Conservation (phyloP, 805 yeast species). For the Cyberlindnera xishuangbannaensis region DNA sequence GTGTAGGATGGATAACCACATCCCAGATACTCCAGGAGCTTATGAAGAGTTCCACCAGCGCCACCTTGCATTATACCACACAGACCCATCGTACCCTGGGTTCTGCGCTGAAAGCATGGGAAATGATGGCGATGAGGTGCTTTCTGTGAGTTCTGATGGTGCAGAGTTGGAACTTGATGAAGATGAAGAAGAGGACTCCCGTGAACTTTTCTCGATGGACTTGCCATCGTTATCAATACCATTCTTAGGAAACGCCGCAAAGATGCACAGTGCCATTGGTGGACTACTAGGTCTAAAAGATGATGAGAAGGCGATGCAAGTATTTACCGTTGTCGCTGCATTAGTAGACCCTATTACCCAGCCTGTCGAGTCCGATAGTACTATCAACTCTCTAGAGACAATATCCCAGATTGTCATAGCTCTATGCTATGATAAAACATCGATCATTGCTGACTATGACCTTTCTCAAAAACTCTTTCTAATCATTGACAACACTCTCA, state of each 20-base stretch:
- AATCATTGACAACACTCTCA: conserved; percentile 34
- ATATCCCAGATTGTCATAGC: conserved; percentile 43
- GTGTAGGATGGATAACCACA: no score
- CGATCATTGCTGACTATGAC: conserved; percentile 30
- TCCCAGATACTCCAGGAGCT: no score
- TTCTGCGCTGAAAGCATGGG: conserved; percentile 3
- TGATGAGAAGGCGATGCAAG: conserved; percentile 8
- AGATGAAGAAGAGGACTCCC: conserved; percentile 14
- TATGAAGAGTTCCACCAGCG: conserved; percentile 5
- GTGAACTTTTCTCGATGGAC: conserved; percentile 27
- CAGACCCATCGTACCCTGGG: conserved; percentile 10
- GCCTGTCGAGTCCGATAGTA: conserved; percentile 53
- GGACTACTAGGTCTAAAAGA: conserved; percentile 22
- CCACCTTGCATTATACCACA: conserved; percentile 8
- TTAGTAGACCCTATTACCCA: conserved; percentile 63
- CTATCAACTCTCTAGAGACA: conserved; percentile 50
- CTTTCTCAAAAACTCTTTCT: conserved; percentile 27
- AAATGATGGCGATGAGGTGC: background rate
- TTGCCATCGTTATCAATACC: conserved; percentile 14
- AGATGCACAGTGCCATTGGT: conserved; percentile 28
- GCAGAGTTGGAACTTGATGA: conserved; percentile 3
- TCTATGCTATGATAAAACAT: conserved; percentile 23
- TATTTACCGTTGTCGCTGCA: conserved; percentile 28
- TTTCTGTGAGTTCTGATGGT: no score
- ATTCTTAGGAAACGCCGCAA: conserved; percentile 20